Conservation (phyloP, 2,329 filamentous ascomycete genomes). For the Ilyonectria destructans region DNA sequence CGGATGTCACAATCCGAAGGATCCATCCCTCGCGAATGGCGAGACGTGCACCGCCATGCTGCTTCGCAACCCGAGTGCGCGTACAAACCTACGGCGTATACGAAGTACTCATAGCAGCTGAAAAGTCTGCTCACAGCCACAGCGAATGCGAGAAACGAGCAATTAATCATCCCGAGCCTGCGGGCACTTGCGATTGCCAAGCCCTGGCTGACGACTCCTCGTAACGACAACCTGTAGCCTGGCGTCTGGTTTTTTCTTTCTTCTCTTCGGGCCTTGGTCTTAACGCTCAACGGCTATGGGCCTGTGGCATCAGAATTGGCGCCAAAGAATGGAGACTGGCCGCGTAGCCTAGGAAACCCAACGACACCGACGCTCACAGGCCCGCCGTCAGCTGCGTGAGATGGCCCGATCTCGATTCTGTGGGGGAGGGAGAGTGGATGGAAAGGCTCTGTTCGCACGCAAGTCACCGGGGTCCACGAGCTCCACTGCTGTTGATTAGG, state of each 20-base stretch:
- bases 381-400: conserved; percentile 13
- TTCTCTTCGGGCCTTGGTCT: conserved; percentile 10
- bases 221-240: background rate
- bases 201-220: conserved; percentile 43
- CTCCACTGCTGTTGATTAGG: conserved; percentile 18
- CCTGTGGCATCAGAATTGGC: conserved; percentile 3
- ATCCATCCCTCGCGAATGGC: conserved; percentile 9
- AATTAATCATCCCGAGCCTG: conserved; percentile 34
- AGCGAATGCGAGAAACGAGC: conserved; percentile 21
- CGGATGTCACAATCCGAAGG: conserved; percentile 18
- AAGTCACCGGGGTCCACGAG: conserved; percentile 13
- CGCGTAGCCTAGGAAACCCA: conserved; percentile 33
- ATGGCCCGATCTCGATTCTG: conserved; percentile 33
- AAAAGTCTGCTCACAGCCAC: conserved; percentile 44
- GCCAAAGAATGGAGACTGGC: conserved; percentile 7
- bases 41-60: conserved; percentile 41
- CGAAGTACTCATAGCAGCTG: conserved; percentile 16
- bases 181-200: conserved; percentile 41
- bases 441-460: conserved; percentile 9
- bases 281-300: conserved; percentile 4
- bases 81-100: conserved; percentile 2
- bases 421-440: conserved; percentile 35
- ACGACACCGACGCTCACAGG: background rate
- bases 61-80: conserved; percentile 37
- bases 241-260: background rate